A percentile compares a stretch with the other conserved stretches of the same genome.
These are phyloP conservation scores for Seiridium unicorne DNA, from an alignment of 2,329 filamentous ascomycete species.

Conservation along the genomic window DNA sequence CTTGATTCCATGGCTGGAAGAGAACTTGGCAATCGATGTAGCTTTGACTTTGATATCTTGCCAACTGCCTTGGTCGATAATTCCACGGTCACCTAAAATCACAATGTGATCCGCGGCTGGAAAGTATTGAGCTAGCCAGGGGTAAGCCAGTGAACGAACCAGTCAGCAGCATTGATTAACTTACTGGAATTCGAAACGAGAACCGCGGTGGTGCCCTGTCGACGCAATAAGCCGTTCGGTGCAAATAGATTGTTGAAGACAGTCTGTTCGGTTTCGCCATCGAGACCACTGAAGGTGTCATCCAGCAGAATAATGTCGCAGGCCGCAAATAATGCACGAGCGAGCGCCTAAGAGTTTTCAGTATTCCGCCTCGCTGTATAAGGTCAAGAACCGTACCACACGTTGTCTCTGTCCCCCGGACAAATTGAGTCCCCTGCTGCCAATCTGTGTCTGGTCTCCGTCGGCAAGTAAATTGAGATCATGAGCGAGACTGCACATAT, in stretches of 20 bases:
- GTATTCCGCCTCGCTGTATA: no score
- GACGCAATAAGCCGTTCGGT: slow-evolving; percentile 25
- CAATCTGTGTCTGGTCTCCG: slow-evolving; percentile 20
- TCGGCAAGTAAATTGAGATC: slow-evolving; percentile 19
- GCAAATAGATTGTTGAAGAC: slow-evolving; percentile 30
- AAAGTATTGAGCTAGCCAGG: no score
- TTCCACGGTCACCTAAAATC: slow-evolving; percentile 31
- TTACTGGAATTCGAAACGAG: slow-evolving; percentile 29
- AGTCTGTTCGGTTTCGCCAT: slow-evolving; percentile 28
- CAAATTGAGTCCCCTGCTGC: slow-evolving; percentile 21
- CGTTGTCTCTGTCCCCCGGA: slow-evolving; percentile 29
- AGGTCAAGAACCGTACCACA: slow-evolving; percentile 21
- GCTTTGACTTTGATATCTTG: not conserved
- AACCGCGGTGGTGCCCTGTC: slow-evolving; percentile 27
- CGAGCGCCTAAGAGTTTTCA: slow-evolving; percentile 29
- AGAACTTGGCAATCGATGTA: no score
- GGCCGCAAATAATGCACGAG: slow-evolving; percentile 31
- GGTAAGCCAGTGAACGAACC: no score
- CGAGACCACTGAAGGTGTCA: slow-evolving; percentile 34
- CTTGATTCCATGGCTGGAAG: no score
- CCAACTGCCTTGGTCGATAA: slow-evolving; percentile 38
- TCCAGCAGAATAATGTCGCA: slow-evolving; percentile 30
- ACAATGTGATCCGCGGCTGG: slow-evolving; percentile 39
- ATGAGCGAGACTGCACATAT: slow-evolving; percentile 19
- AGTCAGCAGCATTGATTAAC: no score